phyloP scores from a whole-genome alignment of 164 flowering plant species.

The Liriodendron chinense region DNA sequence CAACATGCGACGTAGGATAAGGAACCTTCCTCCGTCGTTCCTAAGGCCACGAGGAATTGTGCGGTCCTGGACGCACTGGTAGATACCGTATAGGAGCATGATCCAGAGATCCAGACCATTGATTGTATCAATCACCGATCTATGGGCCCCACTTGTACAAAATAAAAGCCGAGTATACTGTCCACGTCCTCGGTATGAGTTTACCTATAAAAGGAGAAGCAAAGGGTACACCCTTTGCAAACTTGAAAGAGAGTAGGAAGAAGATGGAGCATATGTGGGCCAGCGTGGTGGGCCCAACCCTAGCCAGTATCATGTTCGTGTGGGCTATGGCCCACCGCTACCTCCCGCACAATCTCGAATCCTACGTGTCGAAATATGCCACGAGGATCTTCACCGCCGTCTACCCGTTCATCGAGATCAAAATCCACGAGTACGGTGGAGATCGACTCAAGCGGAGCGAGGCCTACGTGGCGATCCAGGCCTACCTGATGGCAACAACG shows the following conservation, averaged over 20 bases:
- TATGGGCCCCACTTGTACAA: not conserved
- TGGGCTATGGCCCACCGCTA: slow-evolving; percentile 43
- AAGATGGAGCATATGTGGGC: not conserved
- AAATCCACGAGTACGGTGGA: slow-evolving; percentile 46
- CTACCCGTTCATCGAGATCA: slow-evolving; percentile 41
- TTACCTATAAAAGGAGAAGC: not conserved
- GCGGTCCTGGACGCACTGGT: too few relatives aligned
- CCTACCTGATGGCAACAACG: slow-evolving; percentile 43
- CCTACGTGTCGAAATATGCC: slow-evolving; percentile 23
- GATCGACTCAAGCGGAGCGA: slow-evolving; percentile 43
- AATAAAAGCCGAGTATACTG: not conserved
- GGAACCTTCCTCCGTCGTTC: too few relatives aligned
- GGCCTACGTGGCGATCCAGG: slow-evolving; percentile 46
- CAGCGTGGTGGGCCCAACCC: slow-evolving; percentile 34
- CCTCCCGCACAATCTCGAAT: slow-evolving; percentile 33
- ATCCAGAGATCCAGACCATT: too few relatives aligned
- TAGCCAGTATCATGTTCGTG: slow-evolving; percentile 46
- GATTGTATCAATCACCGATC: not conserved
- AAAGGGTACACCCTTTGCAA: not conserved
- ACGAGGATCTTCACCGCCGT: slow-evolving; percentile 19
- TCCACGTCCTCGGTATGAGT: not conserved
- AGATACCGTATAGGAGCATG: too few relatives aligned
- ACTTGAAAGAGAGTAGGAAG: not conserved
- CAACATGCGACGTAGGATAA: too few relatives aligned
- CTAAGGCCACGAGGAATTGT: too few relatives aligned